These are phyloP conservation scores for Aureobasidium sp. DNA, from an alignment of 2,329 filamentous ascomycete genomes.

Conservation along the genomic window DNA sequence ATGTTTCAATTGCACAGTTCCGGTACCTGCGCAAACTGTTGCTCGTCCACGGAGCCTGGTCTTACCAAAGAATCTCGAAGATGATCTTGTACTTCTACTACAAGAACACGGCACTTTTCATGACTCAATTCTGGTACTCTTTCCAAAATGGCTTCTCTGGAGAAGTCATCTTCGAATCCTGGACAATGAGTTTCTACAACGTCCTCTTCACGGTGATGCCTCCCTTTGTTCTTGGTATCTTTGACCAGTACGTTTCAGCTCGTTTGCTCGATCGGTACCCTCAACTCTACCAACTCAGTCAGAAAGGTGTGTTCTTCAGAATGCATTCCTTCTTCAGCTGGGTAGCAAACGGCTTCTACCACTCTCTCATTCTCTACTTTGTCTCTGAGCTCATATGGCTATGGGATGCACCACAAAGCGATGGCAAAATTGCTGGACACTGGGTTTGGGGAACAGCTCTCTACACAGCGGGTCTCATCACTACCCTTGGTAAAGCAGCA, in stretches of 20 bases:
- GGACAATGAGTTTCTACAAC: slow-evolving; percentile 99
- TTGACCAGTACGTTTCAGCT: slow-evolving; percentile 96
- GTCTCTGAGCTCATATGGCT: slow-evolving; percentile 75
- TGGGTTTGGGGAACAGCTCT: slow-evolving; percentile 98
- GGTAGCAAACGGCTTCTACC: slow-evolving; percentile 92
- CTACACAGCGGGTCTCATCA: slow-evolving; percentile 88
- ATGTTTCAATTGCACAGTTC: slow-evolving; percentile 94
- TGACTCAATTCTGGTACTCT: slow-evolving; percentile 99
- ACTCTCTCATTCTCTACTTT: slow-evolving; percentile 89
- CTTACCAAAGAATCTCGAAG: slow-evolving; percentile 93
- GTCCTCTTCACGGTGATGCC: slow-evolving; percentile 95
- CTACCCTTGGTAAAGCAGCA: slow-evolving; percentile 88
- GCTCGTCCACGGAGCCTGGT: slow-evolving; percentile 94
- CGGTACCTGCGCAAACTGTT: slow-evolving; percentile 88
- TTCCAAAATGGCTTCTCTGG: slow-evolving; percentile 99
- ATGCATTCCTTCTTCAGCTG: slow-evolving; percentile 88
- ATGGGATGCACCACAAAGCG: slow-evolving; percentile 66
- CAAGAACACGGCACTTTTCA: slow-evolving; percentile 97
- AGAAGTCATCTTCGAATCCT: slow-evolving; percentile 97
- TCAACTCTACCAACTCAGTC: slow-evolving; percentile 87
- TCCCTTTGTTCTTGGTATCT: slow-evolving; percentile 88
- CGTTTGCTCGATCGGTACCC: slow-evolving; percentile 90
- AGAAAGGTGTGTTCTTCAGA: slow-evolving; percentile 89
- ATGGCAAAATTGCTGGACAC: slow-evolving; percentile 80
- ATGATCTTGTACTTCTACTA: slow-evolving; percentile 98